Percentiles rank a stretch among this genome's conserved stretches.
These are phyloP conservation scores for Tuber aestivum DNA, from an alignment of 495 filamentous ascomycete species.

Conservation along the genomic window DNA sequence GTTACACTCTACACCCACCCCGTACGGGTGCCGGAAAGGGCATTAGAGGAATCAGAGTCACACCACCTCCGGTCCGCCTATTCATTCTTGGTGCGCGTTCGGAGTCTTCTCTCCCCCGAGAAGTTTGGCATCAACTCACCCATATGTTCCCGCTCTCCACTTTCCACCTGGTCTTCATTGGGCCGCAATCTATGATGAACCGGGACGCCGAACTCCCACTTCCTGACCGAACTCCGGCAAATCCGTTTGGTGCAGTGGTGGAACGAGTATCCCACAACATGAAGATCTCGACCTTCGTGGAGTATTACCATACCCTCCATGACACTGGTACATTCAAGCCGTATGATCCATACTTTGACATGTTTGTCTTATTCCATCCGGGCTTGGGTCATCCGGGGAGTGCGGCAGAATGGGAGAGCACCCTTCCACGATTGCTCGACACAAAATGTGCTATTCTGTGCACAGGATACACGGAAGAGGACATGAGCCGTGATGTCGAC, in stretches of 20 bases:
- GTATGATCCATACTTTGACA: constrained; percentile 96
- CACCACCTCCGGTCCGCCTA: constrained; percentile 78
- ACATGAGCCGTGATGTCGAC: constrained; percentile 83
- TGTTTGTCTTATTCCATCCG: constrained; percentile 91
- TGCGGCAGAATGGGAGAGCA: constrained; percentile 87
- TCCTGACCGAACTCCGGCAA: constrained; percentile 69
- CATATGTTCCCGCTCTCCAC: constrained; percentile 77
- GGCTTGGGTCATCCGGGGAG: constrained; percentile 89
- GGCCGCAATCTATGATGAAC: constrained; percentile 88
- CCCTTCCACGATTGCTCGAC: constrained; percentile 78
- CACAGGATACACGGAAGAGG: constrained; percentile 91
- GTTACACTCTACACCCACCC: constrained; percentile 88
- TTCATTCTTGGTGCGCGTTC: constrained; percentile 95
- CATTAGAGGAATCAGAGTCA: constrained; percentile 72
- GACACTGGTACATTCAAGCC: constrained; percentile 80
- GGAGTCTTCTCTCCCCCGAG: constrained; percentile 87
- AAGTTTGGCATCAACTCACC: constrained; percentile 86
- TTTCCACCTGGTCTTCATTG: constrained; percentile 88
- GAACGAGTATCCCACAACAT: constrained; percentile 76
- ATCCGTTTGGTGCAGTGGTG: constrained; percentile 87
- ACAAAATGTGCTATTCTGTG: constrained; percentile 91
- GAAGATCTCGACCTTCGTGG: constrained; percentile 95
- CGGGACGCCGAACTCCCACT: constrained; percentile 85
- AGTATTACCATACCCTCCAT: constrained; percentile 97
- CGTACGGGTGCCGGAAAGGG: constrained; percentile 64